These are phyloP conservation scores for Trichoderma breve DNA, from an alignment of 2,329 filamentous ascomycete species.

Conservation along the genomic window DNA sequence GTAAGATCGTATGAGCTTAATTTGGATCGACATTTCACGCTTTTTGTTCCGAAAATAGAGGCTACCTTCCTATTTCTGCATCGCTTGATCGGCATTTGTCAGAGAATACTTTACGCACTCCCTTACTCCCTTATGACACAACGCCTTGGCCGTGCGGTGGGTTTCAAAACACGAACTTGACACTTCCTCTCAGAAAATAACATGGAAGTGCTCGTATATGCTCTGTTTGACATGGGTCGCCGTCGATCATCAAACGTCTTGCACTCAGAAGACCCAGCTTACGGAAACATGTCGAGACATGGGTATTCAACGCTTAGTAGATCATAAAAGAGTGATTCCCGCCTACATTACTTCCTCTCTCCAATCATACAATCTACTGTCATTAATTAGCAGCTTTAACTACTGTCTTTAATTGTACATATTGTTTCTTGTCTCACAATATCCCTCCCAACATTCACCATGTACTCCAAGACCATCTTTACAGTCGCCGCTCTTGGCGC, in stretches of 20 bases:
- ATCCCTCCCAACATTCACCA: not conserved
- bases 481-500: constrained; percentile 19
- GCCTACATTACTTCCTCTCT: not conserved
- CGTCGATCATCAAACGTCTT: not conserved
- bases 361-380: not conserved
- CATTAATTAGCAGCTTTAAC: too few species aligned
- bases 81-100: not conserved
- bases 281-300: not conserved
- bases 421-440: not conserved
- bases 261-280: not conserved
- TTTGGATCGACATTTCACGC: not conserved
- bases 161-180: not conserved
- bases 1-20: not conserved
- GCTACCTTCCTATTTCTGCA: not conserved
- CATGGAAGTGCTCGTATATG: not conserved
- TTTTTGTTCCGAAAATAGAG: not conserved
- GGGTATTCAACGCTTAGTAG: not conserved
- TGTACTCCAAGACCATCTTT: constrained; percentile 9
- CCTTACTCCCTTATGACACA: not conserved
- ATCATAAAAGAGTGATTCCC: not conserved
- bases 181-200: not conserved
- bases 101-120: not conserved
- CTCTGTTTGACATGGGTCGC: not conserved
- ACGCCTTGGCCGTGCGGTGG: not conserved
- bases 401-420: not conserved